A percentile compares a stretch with the other conserved stretches of the same genome.
Conservation (phyloP, 192 early-diverging fungal species). For the Coemansia sp. region DNA sequence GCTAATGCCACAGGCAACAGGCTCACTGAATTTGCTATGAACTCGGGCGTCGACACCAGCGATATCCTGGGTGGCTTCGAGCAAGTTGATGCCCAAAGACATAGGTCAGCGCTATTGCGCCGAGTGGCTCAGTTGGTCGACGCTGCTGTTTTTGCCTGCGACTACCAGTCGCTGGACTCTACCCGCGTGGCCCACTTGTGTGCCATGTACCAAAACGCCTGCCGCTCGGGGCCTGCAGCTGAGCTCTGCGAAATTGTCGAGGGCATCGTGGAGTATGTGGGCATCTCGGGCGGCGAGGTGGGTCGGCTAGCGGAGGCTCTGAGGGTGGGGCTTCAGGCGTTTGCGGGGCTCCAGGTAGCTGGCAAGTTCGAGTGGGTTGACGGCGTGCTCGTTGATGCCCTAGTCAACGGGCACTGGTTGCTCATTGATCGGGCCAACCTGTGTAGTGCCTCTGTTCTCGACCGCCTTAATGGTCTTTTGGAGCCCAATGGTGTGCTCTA, state of each 20-base stretch:
- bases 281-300: neutral
- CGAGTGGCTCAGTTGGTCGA: neutral
- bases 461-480: conserved; percentile 90
- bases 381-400: conserved; percentile 83
- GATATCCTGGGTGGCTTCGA: conserved; percentile 97
- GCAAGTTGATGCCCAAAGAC: conserved; percentile 83
- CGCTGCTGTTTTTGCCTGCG: neutral
- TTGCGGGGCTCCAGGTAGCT: conserved; percentile 47
- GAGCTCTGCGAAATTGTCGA: conserved; percentile 14
- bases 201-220: neutral
- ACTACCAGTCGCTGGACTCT: neutral
- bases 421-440: conserved; percentile 95
- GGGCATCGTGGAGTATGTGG: conserved; percentile 6
- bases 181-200: neutral
- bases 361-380: conserved; percentile 99
- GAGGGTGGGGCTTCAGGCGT: neutral
- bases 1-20: conserved; percentile 77
- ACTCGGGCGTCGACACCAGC: conserved; percentile 88
- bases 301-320: neutral
- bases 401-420: conserved; percentile 90
- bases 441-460: conserved; percentile 91
- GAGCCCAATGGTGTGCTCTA: conserved; percentile 85
- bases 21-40: conserved; percentile 95
- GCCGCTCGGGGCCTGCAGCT: neutral
- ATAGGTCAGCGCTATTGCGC: conserved; percentile 40